phyloP scores from a whole-genome alignment of 495 filamentous ascomycete species.

The Clohesyomyces aquaticus region DNA sequence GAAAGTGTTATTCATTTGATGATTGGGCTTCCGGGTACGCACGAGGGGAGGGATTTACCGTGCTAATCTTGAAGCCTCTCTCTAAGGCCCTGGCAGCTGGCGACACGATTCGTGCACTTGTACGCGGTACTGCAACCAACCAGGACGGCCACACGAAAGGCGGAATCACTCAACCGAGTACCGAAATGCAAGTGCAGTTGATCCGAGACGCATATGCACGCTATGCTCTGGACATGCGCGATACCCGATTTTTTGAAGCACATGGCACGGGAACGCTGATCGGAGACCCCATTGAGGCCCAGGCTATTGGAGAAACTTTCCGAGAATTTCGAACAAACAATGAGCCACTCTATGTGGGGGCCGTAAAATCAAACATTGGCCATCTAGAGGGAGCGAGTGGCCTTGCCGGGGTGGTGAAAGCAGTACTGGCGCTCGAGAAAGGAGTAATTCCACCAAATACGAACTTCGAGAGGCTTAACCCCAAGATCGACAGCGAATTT shows the following conservation, averaged over 20 bases:
- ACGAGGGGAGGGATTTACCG: too few relatives aligned
- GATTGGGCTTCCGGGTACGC: constrained; percentile 6
- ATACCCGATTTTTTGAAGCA: constrained; percentile 19
- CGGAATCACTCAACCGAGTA: constrained; percentile 20
- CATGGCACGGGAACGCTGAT: constrained; percentile 31
- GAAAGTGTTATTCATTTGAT: constrained; percentile 9
- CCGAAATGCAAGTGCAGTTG: neutral
- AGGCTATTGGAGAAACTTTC: constrained; percentile 52
- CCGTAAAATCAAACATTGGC: neutral
- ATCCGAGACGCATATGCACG: neutral
- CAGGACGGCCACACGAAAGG: constrained; percentile 51
- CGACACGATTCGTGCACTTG: too few relatives aligned
- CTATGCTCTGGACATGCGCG: constrained; percentile 38
- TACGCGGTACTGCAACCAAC: too few relatives aligned
- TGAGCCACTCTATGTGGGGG: constrained; percentile 42
- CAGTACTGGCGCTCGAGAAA: constrained; percentile 48
- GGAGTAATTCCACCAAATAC: constrained; percentile 48
- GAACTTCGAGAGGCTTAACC: constrained; percentile 43
- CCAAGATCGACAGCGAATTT: constrained; percentile 38
- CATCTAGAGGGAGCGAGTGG: constrained; percentile 41
- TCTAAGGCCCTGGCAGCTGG: too few relatives aligned
- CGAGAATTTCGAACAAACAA: constrained; percentile 44
- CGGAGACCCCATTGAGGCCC: constrained; percentile 62
- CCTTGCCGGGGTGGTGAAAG: constrained; percentile 51
- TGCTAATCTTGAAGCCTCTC: too few relatives aligned